phyloP scores from a whole-genome alignment of 202 grass and related monocot species.

The Carex arenaria region DNA sequence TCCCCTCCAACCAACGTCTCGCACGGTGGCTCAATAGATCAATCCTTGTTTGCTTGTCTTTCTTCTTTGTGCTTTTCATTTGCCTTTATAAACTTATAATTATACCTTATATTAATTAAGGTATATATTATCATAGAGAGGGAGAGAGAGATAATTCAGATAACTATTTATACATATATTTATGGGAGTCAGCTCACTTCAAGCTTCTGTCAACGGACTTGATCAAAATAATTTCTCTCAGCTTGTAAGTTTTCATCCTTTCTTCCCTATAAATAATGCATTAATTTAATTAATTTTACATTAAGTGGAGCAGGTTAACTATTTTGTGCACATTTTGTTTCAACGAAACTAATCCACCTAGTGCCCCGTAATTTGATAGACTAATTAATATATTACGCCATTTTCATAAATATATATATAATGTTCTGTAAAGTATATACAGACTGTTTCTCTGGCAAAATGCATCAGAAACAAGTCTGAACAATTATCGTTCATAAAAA shows the following conservation, averaged over 20 bases:
- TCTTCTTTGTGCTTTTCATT: constrained; percentile 29
- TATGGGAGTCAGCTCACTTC: constrained; percentile 34
- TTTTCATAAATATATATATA: not conserved
- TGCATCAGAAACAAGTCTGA: not conserved
- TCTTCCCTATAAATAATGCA: not conserved
- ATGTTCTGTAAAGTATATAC: not conserved
- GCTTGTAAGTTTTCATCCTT: not conserved
- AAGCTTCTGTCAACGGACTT: constrained; percentile 20
- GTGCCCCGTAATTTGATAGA: not conserved
- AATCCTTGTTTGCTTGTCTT: constrained; percentile 30
- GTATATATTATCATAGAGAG: constrained; percentile 12
- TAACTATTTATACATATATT: not conserved
- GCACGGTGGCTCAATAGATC: not conserved
- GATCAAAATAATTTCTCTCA: not conserved
- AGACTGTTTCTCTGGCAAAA: not conserved
- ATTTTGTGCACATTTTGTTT: not conserved
- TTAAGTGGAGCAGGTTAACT: not conserved
- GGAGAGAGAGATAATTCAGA: not conserved
- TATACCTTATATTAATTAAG: constrained; percentile 42
- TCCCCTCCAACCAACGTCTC: constrained; percentile 35
- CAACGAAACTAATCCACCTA: not conserved
- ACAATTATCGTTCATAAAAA: not conserved
- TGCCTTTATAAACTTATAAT: constrained; percentile 11
- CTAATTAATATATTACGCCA: not conserved
- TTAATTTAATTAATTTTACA: not conserved